A percentile compares a stretch with the other conserved stretches of the same genome.
Evolutionary conservation across 148 eudicot genomes (phyloP).

Genomic region (Polygonum aviculare): DNA sequence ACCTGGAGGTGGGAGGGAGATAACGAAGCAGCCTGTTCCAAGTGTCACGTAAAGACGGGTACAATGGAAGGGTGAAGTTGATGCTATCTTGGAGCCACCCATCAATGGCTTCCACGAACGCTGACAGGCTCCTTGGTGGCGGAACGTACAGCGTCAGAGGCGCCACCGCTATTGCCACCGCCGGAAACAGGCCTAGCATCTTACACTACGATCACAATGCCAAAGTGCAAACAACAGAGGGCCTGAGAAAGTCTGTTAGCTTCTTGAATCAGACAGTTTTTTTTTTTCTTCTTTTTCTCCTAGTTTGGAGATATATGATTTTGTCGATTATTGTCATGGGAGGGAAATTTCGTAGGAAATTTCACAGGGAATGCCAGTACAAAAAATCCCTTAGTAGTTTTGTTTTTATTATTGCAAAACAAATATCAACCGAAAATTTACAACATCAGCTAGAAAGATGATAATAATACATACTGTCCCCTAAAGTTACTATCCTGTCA

Average conservation of each 20-base stretch:
- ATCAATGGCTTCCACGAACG: slow-evolving; percentile 9
- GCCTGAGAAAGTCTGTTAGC: background rate
- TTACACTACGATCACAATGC: background rate
- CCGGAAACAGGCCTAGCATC: slow-evolving; percentile 6
- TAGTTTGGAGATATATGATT: background rate
- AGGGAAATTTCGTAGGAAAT: no score
- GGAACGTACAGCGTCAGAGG: slow-evolving; percentile 16
- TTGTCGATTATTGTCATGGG: background rate
- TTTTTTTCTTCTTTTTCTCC: background rate
- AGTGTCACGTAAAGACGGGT: background rate
- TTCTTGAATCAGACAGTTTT: background rate
- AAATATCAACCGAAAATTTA: background rate
- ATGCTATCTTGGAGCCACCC: background rate
- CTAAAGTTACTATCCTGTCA: no score
- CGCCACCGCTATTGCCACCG: slow-evolving; percentile 12
- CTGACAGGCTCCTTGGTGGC: slow-evolving; percentile 1
- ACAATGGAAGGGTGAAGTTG: background rate
- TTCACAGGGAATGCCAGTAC: no score
- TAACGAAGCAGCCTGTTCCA: background rate
- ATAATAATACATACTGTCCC: no score
- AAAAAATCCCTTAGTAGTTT: no score
- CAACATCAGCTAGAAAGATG: background rate
- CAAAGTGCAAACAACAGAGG: background rate
- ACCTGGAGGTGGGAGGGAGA: background rate
- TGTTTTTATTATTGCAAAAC: background rate